Percentiles rank a stretch among this genome's conserved stretches.
Evolutionary conservation across 441 rosid species (phyloP).

Genomic region (Populus hybrid): DNA sequence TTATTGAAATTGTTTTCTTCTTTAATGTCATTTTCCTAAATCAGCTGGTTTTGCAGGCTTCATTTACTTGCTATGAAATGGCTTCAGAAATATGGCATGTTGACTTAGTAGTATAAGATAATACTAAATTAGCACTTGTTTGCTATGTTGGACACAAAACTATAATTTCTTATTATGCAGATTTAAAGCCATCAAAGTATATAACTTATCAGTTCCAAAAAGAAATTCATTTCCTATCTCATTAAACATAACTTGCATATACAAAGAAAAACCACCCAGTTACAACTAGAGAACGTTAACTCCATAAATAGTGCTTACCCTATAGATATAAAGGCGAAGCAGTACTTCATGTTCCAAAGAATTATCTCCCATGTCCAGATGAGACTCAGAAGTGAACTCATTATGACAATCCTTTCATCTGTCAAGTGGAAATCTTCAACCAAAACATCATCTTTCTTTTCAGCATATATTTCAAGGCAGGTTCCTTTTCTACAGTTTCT

Average conservation of each 20-base stretch:
- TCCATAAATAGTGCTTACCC: constrained; percentile 44
- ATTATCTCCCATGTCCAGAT: constrained; percentile 28
- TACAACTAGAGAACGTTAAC: neutral
- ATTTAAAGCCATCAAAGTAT: neutral
- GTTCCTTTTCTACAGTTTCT: constrained; percentile 32
- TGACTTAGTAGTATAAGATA: too few species aligned
- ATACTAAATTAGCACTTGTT: too few species aligned
- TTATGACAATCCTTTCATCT: constrained; percentile 27
- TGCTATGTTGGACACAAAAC: too few species aligned
- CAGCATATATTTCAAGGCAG: constrained; percentile 23
- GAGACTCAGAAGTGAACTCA: constrained; percentile 33
- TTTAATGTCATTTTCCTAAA: neutral
- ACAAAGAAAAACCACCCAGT: too few species aligned
- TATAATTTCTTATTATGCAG: too few species aligned
- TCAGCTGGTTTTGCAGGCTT: neutral
- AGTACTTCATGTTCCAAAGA: constrained; percentile 30
- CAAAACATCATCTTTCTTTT: constrained; percentile 31
- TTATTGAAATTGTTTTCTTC: too few species aligned
- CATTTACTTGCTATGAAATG: neutral
- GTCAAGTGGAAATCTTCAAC: constrained; percentile 30
- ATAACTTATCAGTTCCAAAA: too few species aligned
- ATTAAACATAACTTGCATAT: neutral
- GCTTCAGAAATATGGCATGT: neutral
- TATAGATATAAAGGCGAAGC: constrained; percentile 54
- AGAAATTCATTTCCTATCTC: neutral